phyloP scores from a whole-genome alignment of 2,329 filamentous ascomycete species.

The Colletotrichum gloeosporioides region DNA sequence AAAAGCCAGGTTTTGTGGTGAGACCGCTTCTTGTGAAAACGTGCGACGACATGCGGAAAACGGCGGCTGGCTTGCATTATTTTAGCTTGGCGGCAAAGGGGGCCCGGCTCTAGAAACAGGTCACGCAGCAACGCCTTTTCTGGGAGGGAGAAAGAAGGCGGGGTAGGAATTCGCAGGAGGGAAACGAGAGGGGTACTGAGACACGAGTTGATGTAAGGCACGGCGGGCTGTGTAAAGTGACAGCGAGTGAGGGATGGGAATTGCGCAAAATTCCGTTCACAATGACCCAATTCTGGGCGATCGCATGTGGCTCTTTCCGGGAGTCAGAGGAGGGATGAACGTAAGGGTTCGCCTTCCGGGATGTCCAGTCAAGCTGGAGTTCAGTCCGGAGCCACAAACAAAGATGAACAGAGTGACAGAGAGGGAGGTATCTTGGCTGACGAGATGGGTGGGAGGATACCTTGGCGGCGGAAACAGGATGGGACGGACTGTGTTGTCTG shows the following conservation, averaged over 20 bases:
- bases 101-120: background rate
- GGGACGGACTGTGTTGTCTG: background rate
- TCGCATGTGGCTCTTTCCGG: background rate
- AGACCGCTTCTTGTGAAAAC: background rate
- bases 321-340: background rate
- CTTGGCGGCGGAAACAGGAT: background rate
- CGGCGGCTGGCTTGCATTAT: background rate
- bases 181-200: background rate
- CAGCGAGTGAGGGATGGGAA: background rate
- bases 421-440: background rate
- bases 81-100: background rate
- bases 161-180: background rate
- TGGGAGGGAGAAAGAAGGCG: background rate
- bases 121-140: background rate
- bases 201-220: background rate
- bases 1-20: background rate
- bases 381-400: background rate
- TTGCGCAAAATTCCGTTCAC: background rate
- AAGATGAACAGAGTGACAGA: background rate
- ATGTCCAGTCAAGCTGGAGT: background rate
- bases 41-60: background rate
- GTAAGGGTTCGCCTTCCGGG: background rate
- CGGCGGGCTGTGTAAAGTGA: background rate
- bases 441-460: background rate
- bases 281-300: conserved; percentile 12